phyloP scores from a whole-genome alignment of 768 basidiomycete genomes.

The Naganishia kalamii region DNA sequence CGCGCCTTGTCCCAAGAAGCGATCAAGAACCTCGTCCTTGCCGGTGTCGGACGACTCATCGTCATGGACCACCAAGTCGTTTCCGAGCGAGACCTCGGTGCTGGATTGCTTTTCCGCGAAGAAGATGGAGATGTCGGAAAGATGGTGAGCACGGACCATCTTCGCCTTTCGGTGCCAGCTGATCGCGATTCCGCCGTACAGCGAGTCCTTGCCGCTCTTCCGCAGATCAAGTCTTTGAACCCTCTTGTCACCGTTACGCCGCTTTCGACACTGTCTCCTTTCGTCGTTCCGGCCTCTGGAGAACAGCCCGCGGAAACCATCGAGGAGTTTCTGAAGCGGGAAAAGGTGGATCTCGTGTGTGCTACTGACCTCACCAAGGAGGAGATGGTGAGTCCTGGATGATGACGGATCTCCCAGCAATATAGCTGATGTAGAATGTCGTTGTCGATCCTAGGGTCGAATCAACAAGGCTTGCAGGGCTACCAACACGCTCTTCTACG shows the following conservation, averaged over 20 bases:
- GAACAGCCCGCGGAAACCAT: constrained; percentile 27
- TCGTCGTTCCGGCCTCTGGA: constrained; percentile 47
- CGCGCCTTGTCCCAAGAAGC: constrained; percentile 83
- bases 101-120: constrained; percentile 89
- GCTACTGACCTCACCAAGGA: constrained; percentile 70
- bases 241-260: constrained; percentile 80
- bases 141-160: constrained; percentile 55
- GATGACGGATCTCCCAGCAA: too few relatives aligned
- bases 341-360: constrained; percentile 67
- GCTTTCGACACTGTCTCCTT: constrained; percentile 57
- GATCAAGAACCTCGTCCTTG: constrained; percentile 95
- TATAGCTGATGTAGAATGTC: neutral
- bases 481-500: constrained; percentile 72
- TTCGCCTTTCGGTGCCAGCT: neutral
- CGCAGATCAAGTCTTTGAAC: constrained; percentile 81
- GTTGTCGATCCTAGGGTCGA: constrained; percentile 54
- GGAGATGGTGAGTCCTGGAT: constrained; percentile 56
- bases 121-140: constrained; percentile 70
- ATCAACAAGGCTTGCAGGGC: constrained; percentile 75
- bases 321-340: constrained; percentile 34
- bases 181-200: constrained; percentile 45
- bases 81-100: constrained; percentile 75
- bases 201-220: constrained; percentile 78
- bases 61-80: constrained; percentile 74
- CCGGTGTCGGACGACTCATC: constrained; percentile 84